Evolutionary conservation across 2,329 filamentous ascomycete genomes (phyloP), one percentile per base, ranked within the genome.

Genomic region (Botryotinia narcissicola): DNA sequence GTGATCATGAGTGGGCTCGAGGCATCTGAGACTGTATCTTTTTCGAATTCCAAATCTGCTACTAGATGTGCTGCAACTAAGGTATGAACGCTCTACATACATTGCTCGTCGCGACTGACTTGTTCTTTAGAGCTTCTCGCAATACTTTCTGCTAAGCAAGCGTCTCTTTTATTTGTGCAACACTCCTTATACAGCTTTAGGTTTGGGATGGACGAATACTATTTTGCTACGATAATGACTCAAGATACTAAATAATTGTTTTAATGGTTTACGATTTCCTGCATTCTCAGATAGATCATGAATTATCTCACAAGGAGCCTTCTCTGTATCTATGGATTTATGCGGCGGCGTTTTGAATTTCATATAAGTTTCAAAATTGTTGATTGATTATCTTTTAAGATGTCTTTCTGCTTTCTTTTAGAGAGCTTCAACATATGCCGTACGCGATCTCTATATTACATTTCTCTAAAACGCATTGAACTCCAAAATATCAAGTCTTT

Each of bases 1-100:
- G 20, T 20, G 61, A 66, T 42, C 62, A 57, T 54, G 72, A 73
- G 37, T 73, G 72, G 72, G 72, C 46, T n/a, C 54, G 67, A 22
- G 69, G 51, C 29, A 73, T 73, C 37, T 73, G 51, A 40, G 32
- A 61, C 32, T 37, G 0, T 16, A 20, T 22, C n/a, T 51, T 16
- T 25, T 42, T 32, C 12, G 40, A 42, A 51, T 46, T 54, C 12
- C 22, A 51, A 51, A 60, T 40, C 46, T 69, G 51, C 59, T 69
- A 69, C 6, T 37, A 44, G 18, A 25, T 69, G 42, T 73, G 63
- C 29, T 59, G 54, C 42, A 25, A 29, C 51, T 54, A 32, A 48
- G 42, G 71, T 73, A 51, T 61, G 54, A n/a, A 20, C 32, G 25
- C 35, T 25, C 6, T 48, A 32, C n/a, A 6, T 9, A 42, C 22